Evolutionary conservation across 106 monocot species (phyloP), one percentile per base, ranked within the genome.

Genomic region (Agapanthus africanus): DNA sequence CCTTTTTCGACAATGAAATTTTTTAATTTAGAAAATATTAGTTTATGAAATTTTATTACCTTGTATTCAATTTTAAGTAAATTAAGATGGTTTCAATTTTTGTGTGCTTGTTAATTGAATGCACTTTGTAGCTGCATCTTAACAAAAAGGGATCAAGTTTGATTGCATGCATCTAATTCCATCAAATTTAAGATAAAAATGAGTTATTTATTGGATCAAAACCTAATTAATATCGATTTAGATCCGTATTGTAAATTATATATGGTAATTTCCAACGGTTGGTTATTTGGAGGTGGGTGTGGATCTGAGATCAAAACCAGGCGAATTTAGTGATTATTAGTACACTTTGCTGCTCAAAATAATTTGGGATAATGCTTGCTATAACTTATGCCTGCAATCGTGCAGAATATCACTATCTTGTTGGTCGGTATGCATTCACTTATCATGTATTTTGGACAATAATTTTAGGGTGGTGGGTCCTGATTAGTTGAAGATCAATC

Each of bases 381-480:
- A 8, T 1, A 11, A 46, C 7, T 67, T 40, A 26, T 11, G 35
- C 6, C 36, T 54, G 26, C 56, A 26, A 27, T 70, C 37, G 70
- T 35, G 26, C 38, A 56, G 13, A 6, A 15, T 27, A 37, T 70
- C 54, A 23, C 22, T 37, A 16, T 70, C 70, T 38, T 37, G 37
- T 54, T 56, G 54, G 52, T 70, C 38, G 38, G 7, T 54, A 6
- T 38, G 30, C 25, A 54, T 70, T 10, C 66, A 66, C 23, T 66
- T 21, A 42, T 18, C 42, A 25, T 13, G 26, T 16, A 42, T 6
- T 35, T 39, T 38, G 54, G 23, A 36, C 70, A 54, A 56, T 70
- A 41, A 70, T 54, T 70, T 57, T 22, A 6, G 22, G 6, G 1
- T 26, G 54, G 37, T 54, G 54, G 52, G 37, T 54, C 54, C 70